phyloP scores from a whole-genome alignment of 1,284 basidiomycete species.

The Marasmius tenuissimus region DNA sequence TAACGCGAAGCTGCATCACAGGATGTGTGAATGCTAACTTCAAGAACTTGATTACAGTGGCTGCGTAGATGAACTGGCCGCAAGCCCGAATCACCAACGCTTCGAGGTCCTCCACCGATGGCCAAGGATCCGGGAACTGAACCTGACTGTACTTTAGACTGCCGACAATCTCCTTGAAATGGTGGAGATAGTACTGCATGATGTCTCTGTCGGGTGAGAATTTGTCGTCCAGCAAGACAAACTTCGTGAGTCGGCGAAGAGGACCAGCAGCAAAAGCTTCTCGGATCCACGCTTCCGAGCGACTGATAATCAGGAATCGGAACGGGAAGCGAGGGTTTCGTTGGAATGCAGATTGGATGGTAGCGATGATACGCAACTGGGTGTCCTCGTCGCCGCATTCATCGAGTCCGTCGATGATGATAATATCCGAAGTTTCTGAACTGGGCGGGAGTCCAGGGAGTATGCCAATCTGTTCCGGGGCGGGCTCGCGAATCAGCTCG shows the following conservation, averaged over 20 bases:
- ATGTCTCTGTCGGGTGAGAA: background rate
- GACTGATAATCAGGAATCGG: conserved; percentile 24
- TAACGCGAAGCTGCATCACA: conserved; percentile 20
- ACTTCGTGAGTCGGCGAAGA: background rate
- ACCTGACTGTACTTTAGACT: background rate
- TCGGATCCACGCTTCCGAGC: conserved; percentile 24
- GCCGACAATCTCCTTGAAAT: background rate
- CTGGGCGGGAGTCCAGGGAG: background rate
- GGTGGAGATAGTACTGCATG: background rate
- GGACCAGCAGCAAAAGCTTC: conserved; percentile 10
- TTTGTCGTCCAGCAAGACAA: background rate
- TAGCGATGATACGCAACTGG: background rate
- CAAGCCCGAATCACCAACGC: conserved; percentile 19
- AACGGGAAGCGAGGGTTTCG: conserved; percentile 14
- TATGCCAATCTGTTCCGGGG: background rate
- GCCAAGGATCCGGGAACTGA: conserved; percentile 15
- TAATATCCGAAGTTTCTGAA: background rate
- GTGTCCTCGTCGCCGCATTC: background rate
- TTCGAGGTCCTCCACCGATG: conserved; percentile 14
- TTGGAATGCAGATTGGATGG: background rate
- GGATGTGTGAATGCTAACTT: conserved; percentile 20
- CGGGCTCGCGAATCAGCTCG: background rate
- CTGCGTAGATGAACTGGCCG: conserved; percentile 26
- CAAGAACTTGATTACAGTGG: conserved; percentile 25
- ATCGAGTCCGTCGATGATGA: conserved; percentile 8